Evolutionary conservation across 257 asterid species (phyloP), one percentile per base, ranked within the genome.

Genomic region (Ocimum tenuiflorum): DNA sequence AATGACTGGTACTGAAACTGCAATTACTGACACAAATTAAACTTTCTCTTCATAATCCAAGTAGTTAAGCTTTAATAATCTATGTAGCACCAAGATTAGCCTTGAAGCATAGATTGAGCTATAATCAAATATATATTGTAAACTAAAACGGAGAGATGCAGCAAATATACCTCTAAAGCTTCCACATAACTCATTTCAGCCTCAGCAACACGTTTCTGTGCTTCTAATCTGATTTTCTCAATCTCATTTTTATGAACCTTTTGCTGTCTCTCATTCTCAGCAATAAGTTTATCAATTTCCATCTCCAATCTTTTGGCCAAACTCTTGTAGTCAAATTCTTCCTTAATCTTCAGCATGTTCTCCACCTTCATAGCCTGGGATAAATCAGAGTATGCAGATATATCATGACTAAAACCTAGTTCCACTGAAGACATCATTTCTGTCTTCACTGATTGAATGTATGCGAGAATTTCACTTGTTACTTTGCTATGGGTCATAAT

Each of bases 291-390:
- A 75, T 94, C 99, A 49, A 90, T 79, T 81, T 94, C 96, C 63
- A 88, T 83, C 89, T 94, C 95, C 17, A 90, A 86, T 70, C 91
- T 83, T 74, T 80, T 90, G 46, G 92, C 78, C 81, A 94, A 77
- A 68, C 96, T 90, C 85, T 85, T 94, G 80, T 91, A 94, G 75
- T 94, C 99, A 35, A 83, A 94, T 76, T 94, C 99, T 78, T 94
- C 99, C 80, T 94, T 94, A 55, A 94, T 91, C 81, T 86, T 90
- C 91, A 94, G 84, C 99, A 94, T 94, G 79, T 94, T 94, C 83
- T 90, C 96, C 82, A 94, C 99, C 86, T 91, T 91, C 99, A 94
- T 90, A 33, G 99, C 97, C 99, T 94, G 85, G 45, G 55, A 56
- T 41, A 75, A 61, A 73, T 53, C 67, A 75, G 69, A 71, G 29